Evolutionary conservation across 108 stramenopile species (phyloP), one percentile per base, ranked within the genome.

Genomic region (Nitzschia sp.): DNA sequence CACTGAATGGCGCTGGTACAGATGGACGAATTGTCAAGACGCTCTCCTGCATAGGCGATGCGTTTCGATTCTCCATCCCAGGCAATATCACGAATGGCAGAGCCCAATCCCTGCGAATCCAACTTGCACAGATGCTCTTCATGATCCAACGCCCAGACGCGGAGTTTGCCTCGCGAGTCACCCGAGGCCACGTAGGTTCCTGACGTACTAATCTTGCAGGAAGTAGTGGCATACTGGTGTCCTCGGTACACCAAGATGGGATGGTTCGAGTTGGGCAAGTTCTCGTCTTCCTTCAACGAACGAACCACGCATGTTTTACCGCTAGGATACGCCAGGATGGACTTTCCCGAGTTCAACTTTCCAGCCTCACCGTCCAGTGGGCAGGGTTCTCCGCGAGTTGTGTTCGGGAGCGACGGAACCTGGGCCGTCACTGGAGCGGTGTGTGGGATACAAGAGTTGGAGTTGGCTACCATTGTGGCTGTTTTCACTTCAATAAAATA

Each of bases 51-150:
- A 36, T 56, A 66, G 53, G 69, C 91, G 48, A 98, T 75, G 1
- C 94, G 82, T 74, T 97, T 96, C 60, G 86, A 84, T 73, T 99
- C 98, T 16, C 71, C 73, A 68, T 97, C 98, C 98, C 98, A 99
- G n/a, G 76, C 76, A 36, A 99, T 71, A 74, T 97, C 97, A 38
- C 92, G 83, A 50, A 97, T 84, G 48, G 62, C 63, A 21, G 68
- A 58, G 32, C 75, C 70, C n/a, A 98, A 67, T 0, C 52, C 66
- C 23, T 67, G 62, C 3, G 74, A 41, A 31, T 91, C 88, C 36
- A 91, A 71, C 71, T 95, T 96, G 68, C 82, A 70, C 50, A 93
- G 63, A 68, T 97, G 96, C 55, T 98, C 95, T 58, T 89, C 90
- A 69, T 97, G 91, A 83, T 98, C 96, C 60, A 83, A 89, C 0